Evolutionary conservation across 495 filamentous ascomycete species (phyloP), one percentile per base, ranked within the genome.

Genomic region (Barbatosphaeria neglecta): DNA sequence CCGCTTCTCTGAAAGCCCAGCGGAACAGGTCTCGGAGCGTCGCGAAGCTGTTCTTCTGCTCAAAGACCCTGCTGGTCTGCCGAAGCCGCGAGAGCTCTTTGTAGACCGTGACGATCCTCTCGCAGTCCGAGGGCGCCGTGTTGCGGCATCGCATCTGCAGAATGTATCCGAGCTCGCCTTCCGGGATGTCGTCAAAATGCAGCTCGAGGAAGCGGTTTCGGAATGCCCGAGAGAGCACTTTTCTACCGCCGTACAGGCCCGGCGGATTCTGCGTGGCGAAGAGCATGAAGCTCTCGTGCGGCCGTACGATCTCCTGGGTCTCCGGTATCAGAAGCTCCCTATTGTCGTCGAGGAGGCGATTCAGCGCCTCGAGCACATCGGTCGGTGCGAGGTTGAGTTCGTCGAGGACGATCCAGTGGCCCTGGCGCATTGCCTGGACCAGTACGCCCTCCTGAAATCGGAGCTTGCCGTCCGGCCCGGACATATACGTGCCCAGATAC

Each of bases 191-290:
- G 52, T 96, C 92, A 49, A 95, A 97, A 60, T 99, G 93, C 4
- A 99, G 70, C 58, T 99, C 93, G 15, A 99, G 76, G 62, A 99
- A 99, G 53, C 93, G 78, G 62, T 97, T 99, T 46, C 92, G 78
- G 63, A 99, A 97, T 2, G 93, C 93, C 7, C 93, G 79, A 11
- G 90, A 96, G 3, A 99, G 69, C 5, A 84, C 77, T 57, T 99
- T 99, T 49, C 93, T 74, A 18, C 93, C 93, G 48, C 93, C 93
- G 58, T 99, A 99, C 5, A 97, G 66, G 19, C 93, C 93, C 16
- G 93, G 84, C 2, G 93, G 93, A 52, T 99, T 99, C 55, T 99
- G 93, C 0, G 93, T 99, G n/a, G 93, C 93, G 53, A 97, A 99
- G 1, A 99, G 74, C 82, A 97, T 94, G 66, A 99, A 99, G 58